Evolutionary conservation across 1,139 yeast genomes (phyloP).

Genomic region (Protomyces macrosporus): DNA sequence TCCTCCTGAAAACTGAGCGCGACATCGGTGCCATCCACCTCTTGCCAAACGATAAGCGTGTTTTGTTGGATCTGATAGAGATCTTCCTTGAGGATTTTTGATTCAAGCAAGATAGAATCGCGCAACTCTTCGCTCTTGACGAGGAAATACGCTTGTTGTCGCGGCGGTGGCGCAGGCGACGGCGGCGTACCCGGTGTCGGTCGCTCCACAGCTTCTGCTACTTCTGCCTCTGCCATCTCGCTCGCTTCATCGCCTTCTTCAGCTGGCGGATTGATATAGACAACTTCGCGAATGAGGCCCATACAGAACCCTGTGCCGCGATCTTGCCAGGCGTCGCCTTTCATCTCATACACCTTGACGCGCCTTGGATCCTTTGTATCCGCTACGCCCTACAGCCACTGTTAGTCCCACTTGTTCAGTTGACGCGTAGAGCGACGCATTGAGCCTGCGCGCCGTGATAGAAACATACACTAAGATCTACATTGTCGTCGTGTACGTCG

Average conservation of each 20-base stretch:
- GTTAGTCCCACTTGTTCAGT: not conserved
- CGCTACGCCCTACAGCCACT: slow-evolving; percentile 1
- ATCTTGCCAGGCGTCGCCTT: slow-evolving; percentile 83
- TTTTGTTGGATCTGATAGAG: slow-evolving; percentile 89
- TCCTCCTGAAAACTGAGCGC: slow-evolving; percentile 91
- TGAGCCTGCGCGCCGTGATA: not conserved
- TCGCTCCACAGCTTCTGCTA: slow-evolving; percentile 19
- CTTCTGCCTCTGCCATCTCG: not conserved
- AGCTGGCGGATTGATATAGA: slow-evolving; percentile 31
- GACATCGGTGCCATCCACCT: slow-evolving; percentile 66
- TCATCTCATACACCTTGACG: slow-evolving; percentile 80
- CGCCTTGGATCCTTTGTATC: slow-evolving; percentile 39
- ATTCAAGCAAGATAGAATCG: slow-evolving; percentile 56
- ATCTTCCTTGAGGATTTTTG: slow-evolving; percentile 63
- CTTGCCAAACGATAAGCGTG: slow-evolving; percentile 92
- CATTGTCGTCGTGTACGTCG: not conserved
- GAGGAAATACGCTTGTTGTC: slow-evolving; percentile 51
- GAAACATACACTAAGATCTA: not conserved
- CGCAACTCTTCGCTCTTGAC: slow-evolving; percentile 69
- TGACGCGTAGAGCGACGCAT: not conserved
- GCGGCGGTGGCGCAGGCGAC: not conserved
- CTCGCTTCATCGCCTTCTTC: not conserved
- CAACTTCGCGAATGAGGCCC: slow-evolving; percentile 52
- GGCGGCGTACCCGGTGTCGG: slow-evolving; percentile 6
- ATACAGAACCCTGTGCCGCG: slow-evolving; percentile 88